Conservation (phyloP, 352 stramenopile genomes). For the Thraustochytrium striatum region DNA sequence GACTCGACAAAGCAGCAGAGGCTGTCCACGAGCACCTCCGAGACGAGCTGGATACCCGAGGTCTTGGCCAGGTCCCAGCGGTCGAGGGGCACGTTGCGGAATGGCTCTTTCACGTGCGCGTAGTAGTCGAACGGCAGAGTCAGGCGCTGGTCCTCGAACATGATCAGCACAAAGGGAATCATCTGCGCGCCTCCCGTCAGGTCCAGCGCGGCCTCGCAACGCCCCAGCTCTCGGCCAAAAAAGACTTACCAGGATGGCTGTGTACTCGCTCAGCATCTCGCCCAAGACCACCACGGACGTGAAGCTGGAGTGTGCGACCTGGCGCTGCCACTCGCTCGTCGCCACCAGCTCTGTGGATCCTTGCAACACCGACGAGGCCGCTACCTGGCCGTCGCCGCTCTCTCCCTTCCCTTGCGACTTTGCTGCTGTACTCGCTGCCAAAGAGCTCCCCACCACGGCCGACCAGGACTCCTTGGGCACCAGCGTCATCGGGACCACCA, state of each 20-base stretch:
- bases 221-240: too few species aligned
- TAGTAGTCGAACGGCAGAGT: background rate
- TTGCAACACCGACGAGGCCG: too few species aligned
- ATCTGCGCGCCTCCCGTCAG: too few species aligned
- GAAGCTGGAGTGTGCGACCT: background rate
- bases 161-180: background rate
- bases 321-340: background rate
- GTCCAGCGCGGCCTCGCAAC: too few species aligned
- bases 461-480: too few species aligned
- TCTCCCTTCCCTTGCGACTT: too few species aligned
- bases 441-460: too few species aligned
- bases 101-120: background rate
- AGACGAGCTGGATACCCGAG: background rate
- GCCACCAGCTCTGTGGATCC: background rate
- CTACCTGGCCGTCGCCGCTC: too few species aligned
- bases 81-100: background rate
- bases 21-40: background rate
- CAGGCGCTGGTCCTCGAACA: background rate
- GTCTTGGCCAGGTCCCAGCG: background rate
- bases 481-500: background rate
- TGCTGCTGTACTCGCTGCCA: too few species aligned
- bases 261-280: background rate
- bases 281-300: background rate
- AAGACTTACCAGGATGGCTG: background rate
- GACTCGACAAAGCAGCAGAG: background rate